Base-by-base conservation (phyloP, 1,284 basidiomycete species). In the Apiotrichum sp. region DNA sequence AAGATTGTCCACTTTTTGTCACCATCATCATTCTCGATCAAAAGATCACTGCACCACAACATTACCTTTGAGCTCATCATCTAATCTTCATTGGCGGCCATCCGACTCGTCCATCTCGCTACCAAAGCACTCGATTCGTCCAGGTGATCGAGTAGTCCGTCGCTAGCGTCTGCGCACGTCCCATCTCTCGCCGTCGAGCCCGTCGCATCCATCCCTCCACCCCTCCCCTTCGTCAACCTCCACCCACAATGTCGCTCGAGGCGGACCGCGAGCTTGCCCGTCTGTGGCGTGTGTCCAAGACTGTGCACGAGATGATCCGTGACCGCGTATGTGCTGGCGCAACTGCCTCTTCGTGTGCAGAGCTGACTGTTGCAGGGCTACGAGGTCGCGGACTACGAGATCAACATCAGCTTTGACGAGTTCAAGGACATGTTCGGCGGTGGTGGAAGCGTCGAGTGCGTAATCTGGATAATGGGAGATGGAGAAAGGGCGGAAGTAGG, bases 211-310 rank as follows among this genome's bases (percentile, higher is more conserved):
- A 32, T 22, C 4, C 14, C n/a, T 43, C 58, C 16, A 43, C 40
- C 33, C 29, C 34, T 40, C 39, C 10, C 42, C 16, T n/a, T 4
- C 47, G 6, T 32, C 35, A 9, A 36, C 47, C 47, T 35, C 45
- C 45, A 39, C 44, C 49, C 7, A 55, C 38, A 34, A 71, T 71
- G 67, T 67, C 67, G 2, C 64, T 66, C 38, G 70, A 71, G 52
- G 42, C 58, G 36, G 71, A 73, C 53, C 62, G 74, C 66, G 75
- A 77, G 63, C 62, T 75, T 38, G 72, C 73, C 11, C 61, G 87
- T 70, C 81, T 98, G 67, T 98, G 93, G 91, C 87, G 93, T 70
- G 93, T 98, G 62, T 93, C 93, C 77, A 81, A 90, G 68, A 98
- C 96, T 43, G 89, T 97, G 52, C 93, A 98, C 75, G 96, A 99